Evolutionary conservation across 1,284 basidiomycete genomes (phyloP), one percentile per base, ranked within the genome.

Genomic region (Fistulinella cinereoalba): DNA sequence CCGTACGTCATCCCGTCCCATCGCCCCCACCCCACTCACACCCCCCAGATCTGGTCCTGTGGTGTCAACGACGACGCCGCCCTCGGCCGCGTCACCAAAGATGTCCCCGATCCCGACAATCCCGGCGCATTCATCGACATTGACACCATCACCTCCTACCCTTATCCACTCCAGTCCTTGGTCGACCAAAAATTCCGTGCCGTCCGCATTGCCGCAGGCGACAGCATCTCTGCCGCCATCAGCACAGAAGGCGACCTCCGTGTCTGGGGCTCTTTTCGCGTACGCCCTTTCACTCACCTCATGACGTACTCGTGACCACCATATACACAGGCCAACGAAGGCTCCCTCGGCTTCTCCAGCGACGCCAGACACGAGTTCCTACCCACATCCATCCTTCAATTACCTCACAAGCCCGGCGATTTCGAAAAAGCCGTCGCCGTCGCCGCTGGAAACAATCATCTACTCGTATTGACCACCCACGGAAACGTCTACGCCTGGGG

Each of bases 21-120:
- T 36, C 9, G 5, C 29, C 43, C 9, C 33, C 40, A 39, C 41
- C 39, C 50, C 43, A 58, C 23, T 24, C 23, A 31, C 38, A 29
- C 27, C 33, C 39, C 28, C 37, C 58, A 91, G 89, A 72, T 91
- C 19, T 89, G 88, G 81, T 86, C 88, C 9, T 94, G 88, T 70
- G 93, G 93, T 38, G 85, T 92, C 53, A 97, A 97, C 65, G 94
- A 97, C 64, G 88, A 92, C 58, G 93, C 90, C 43, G 88, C 91
- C 32, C 78, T 97, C 22, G 94, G 95, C n/a, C 81, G 92, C 48
- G 67, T 80, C 49, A 94, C 91, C 2, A 72, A 76, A 43, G 79
- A 86, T 46, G 75, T 88, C 31, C 78, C 83, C 9, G 81, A 92
- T 61, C 81, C 83, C 37, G 71, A 79, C 21, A 77, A 83, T 41